phyloP scores from a whole-genome alignment of 352 stramenopile species.

The Aphanomyces invadans region DNA sequence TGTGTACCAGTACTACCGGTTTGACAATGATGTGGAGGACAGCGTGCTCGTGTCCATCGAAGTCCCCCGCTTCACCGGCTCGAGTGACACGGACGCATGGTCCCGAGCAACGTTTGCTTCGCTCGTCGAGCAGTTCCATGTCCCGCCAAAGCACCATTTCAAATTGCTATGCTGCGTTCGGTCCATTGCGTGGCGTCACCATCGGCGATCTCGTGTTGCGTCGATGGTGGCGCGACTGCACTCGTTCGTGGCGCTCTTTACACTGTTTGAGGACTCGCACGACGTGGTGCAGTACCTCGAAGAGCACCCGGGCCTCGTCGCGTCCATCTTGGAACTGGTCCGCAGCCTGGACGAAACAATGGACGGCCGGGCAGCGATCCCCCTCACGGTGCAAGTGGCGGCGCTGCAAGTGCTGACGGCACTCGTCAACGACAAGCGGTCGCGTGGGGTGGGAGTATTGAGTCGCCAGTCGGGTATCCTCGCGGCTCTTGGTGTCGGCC shows the following conservation, averaged over 20 bases:
- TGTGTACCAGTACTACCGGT: constrained; percentile 66
- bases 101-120: constrained; percentile 40
- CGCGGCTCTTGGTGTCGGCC: constrained; percentile 61
- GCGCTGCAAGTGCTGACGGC: constrained; percentile 68
- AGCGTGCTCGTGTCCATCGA: constrained; percentile 34
- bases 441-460: constrained; percentile 54
- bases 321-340: constrained; percentile 62
- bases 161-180: constrained; percentile 61
- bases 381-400: constrained; percentile 46
- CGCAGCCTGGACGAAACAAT: constrained; percentile 29
- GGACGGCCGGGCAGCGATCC: constrained; percentile 52
- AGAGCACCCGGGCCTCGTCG: constrained; percentile 63
- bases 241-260: constrained; percentile 64
- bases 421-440: constrained; percentile 68
- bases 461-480: constrained; percentile 76
- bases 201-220: constrained; percentile 33
- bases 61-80: constrained; percentile 27
- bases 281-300: constrained; percentile 77
- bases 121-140: constrained; percentile 42
- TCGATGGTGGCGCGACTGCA: constrained; percentile 60
- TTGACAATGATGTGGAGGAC: constrained; percentile 28
- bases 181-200: constrained; percentile 26
- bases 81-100: constrained; percentile 17
- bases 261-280: constrained; percentile 59
- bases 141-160: constrained; percentile 67